These are phyloP conservation scores for Monsonia emarginata DNA, from an alignment of 441 rosid genomes.

Conservation along the genomic window DNA sequence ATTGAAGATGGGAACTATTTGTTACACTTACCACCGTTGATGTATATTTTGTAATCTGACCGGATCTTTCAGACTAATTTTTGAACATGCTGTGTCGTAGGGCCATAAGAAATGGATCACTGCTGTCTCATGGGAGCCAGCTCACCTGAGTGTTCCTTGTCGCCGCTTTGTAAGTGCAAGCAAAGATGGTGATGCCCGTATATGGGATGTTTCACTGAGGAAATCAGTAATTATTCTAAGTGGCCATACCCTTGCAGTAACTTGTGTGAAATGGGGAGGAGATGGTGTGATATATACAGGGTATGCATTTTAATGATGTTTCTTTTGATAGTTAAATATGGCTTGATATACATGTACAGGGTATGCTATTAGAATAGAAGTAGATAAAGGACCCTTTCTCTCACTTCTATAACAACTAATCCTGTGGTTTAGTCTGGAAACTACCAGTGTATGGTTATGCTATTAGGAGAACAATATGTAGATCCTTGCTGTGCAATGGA, in stretches of 20 bases:
- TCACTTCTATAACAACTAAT: background rate
- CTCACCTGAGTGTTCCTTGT: slow-evolving; percentile 81
- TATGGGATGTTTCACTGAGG: slow-evolving; percentile 72
- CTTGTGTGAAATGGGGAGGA: slow-evolving; percentile 99
- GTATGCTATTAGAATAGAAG: background rate
- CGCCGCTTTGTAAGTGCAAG: slow-evolving; percentile 91
- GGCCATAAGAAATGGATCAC: slow-evolving; percentile 99
- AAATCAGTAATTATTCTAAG: slow-evolving; percentile 67
- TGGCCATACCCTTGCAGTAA: slow-evolving; percentile 88
- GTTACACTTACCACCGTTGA: background rate
- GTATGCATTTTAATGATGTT: slow-evolving; percentile 28
- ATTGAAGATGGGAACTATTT: background rate
- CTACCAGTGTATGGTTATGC: background rate
- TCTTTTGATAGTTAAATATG: background rate
- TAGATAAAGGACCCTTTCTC: background rate
- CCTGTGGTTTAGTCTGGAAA: background rate
- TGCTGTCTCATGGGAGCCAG: slow-evolving; percentile 95
- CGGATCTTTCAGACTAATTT: slow-evolving; percentile 7
- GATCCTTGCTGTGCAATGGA: background rate
- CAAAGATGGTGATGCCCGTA: slow-evolving; percentile 98
- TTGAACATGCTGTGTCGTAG: slow-evolving; percentile 30
- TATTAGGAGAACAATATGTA: background rate
- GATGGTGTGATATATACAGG: slow-evolving; percentile 89
- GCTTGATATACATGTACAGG: background rate
- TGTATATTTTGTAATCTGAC: background rate